A percentile compares a stretch with the other conserved stretches of the same genome.
These are phyloP conservation scores for Citrus trifoliata DNA, from an alignment of 345 rosid species.

Conservation along the genomic window DNA sequence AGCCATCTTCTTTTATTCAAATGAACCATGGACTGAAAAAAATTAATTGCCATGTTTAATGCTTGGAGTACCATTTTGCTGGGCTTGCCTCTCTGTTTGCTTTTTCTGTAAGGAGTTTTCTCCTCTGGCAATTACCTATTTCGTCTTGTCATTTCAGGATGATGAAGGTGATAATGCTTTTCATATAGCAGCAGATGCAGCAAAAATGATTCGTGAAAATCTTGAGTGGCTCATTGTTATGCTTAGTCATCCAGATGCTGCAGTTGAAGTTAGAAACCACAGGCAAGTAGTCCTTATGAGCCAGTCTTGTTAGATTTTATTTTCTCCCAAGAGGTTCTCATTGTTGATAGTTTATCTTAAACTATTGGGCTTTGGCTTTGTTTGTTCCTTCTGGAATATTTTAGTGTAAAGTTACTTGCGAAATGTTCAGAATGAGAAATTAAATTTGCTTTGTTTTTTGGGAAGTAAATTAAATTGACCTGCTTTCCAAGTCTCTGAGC, in stretches of 20 bases:
- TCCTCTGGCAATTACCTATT: slow-evolving; percentile 19
- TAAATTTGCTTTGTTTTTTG: not conserved
- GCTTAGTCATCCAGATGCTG: slow-evolving; percentile 80
- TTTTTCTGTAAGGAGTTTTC: slow-evolving; percentile 10
- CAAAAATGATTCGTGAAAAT: slow-evolving; percentile 97
- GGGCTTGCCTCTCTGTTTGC: not conserved
- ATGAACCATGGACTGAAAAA: too few relatives aligned
- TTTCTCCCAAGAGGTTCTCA: slow-evolving; percentile 4
- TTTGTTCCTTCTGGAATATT: not conserved
- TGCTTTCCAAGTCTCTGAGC: not conserved
- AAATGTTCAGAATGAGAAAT: not conserved
- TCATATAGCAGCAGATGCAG: slow-evolving; percentile 96
- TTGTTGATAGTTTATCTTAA: not conserved
- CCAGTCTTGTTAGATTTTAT: not conserved
- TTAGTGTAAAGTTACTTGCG: not conserved
- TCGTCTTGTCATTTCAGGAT: slow-evolving; percentile 46
- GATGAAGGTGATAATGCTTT: slow-evolving; percentile 98
- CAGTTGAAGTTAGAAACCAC: slow-evolving; percentile 83
- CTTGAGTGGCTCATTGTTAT: slow-evolving; percentile 91
- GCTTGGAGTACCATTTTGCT: not conserved
- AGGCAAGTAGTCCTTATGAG: slow-evolving; percentile 47
- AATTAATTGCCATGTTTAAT: not conserved
- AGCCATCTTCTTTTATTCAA: not conserved
- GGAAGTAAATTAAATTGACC: not conserved
- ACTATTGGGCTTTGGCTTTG: not conserved